A percentile compares a stretch with the other conserved stretches of the same genome.
phyloP scores from a whole-genome alignment of 768 basidiomycete species.

The Agrocybe pediades region DNA sequence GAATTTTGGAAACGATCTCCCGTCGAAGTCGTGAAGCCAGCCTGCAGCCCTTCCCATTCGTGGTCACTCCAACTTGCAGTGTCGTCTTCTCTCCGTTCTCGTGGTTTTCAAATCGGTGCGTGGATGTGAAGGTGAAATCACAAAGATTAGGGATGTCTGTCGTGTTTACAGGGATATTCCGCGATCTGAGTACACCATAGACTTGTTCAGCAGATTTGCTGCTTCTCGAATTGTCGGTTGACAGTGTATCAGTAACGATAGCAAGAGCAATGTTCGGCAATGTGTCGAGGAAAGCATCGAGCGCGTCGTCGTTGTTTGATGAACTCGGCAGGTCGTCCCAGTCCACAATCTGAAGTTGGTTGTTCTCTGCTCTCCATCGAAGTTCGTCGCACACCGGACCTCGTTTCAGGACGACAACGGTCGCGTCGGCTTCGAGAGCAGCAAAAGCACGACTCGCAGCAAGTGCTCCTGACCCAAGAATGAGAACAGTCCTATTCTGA shows the following conservation, averaged over 20 bases:
- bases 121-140: constrained; percentile 86
- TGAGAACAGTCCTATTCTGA: constrained; percentile 52
- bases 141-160: constrained; percentile 85
- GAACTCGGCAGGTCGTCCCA: constrained; percentile 47
- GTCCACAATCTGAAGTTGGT: constrained; percentile 61
- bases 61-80: constrained; percentile 82
- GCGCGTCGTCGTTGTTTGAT: constrained; percentile 40
- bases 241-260: constrained; percentile 81
- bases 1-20: constrained; percentile 78
- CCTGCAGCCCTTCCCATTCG: constrained; percentile 90
- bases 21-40: constrained; percentile 77
- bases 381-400: constrained; percentile 73
- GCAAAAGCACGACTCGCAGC: constrained; percentile 85
- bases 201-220: constrained; percentile 59
- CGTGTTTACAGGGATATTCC: constrained; percentile 79
- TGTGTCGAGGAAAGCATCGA: constrained; percentile 49
- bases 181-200: constrained; percentile 51
- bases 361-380: constrained; percentile 55
- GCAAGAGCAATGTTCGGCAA: constrained; percentile 47
- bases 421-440: constrained; percentile 77
- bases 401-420: constrained; percentile 63
- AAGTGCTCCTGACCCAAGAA: constrained; percentile 78
- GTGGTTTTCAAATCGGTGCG: constrained; percentile 75
- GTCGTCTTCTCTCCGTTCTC: constrained; percentile 45
- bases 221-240: constrained; percentile 41